Evolutionary conservation across 106 monocot species (phyloP), one percentile per base, ranked within the genome.

Genomic region (Acorus gramineus): DNA sequence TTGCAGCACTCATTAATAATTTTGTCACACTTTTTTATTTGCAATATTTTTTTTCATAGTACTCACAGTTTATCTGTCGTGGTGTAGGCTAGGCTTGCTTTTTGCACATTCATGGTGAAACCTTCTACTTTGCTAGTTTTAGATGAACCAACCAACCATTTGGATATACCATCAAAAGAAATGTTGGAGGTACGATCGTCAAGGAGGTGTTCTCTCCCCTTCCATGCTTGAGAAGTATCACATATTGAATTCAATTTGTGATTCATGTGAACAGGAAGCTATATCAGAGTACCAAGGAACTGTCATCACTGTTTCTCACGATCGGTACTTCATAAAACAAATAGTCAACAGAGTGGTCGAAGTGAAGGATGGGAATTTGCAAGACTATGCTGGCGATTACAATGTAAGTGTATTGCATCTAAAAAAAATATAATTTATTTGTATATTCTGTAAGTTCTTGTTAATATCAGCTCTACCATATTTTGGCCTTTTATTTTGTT

Each of bases 121-220:
- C 98, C 98, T 42, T 98, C 98, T 65, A 92, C 98, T 12, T 80
- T 98, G 61, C 75, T 98, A 73, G 78, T 98, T 62, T 76, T 98
- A 60, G 98, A 98, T 80, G 98, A 98, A 66, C 98, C 98, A 55
- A 98, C 98, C 44, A 98, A 98, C 81, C 98, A 98, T 67, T 82
- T 98, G 77, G 98, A 98, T 76, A 98, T 98, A 67, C 98, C 92
- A 65, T 85, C 98, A 49, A 98, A 98, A 81, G 98, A 98, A 72
- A 98, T 98, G 98, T 81, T 98, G 3, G 98, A 98, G 84, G 98
- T 98, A 79, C 49, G 56, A 52, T 49, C 52, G 5, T n/a, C 28
- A 28, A 28, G 28, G 28, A 28, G 28, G 28, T 28, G 28, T 28
- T 28, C 28, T 57, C 43, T 63, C 13, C 56, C 46, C 68, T 73